Base-by-base conservation (phyloP, 805 yeast genomes). In the Candida qinlingensis region DNA sequence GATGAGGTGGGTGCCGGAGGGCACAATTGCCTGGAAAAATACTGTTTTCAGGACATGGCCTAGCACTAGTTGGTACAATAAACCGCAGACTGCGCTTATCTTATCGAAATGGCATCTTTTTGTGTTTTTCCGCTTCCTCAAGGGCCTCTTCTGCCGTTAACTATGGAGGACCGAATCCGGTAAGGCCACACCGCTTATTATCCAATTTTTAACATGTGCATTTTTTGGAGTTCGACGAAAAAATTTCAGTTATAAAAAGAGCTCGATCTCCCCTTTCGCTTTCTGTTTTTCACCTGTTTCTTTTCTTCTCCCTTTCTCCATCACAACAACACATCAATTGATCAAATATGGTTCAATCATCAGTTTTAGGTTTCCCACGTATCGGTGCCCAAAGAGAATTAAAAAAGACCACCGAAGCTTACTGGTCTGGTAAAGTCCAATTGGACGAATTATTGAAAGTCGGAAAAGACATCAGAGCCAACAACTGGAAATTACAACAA, bases 291-390 rank as follows among this genome's bases (percentile, higher is more conserved):
- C 37, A 31, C 37, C 11, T 30, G 6, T 25, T 28, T 42, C 27
- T 36, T 30, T n/a, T 33, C 39, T 33, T 44, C 12, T 45, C 27
- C 37, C 35, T 38, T 34, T 29, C 30, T 46, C 38, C 37, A 25
- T n/a, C 8, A 36, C 11, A n/a, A 39, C 36, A 13, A 33, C 13
- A 44, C 37, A 46, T 36, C 28, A 37, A 45, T 42, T 19, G 37
- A 19, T 19, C 29, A 45, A 57, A 49, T 66, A 92, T 92, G 98
- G 98, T 92, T 75, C 85, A 85, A 75, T 92, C 98, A 58, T 83
- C 97, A 69, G 95, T 94, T 65, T 83, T 94, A 76, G 99, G 99
- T 74, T 94, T 94, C 94, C 99, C 99, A 77, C 94, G 99, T 81
- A 94, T 92, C 69, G 99, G 99, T 68, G 94, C 97, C 65, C 90